Base-by-base conservation (phyloP, 1,139 yeast genomes). In the Blastobotrys apis region DNA sequence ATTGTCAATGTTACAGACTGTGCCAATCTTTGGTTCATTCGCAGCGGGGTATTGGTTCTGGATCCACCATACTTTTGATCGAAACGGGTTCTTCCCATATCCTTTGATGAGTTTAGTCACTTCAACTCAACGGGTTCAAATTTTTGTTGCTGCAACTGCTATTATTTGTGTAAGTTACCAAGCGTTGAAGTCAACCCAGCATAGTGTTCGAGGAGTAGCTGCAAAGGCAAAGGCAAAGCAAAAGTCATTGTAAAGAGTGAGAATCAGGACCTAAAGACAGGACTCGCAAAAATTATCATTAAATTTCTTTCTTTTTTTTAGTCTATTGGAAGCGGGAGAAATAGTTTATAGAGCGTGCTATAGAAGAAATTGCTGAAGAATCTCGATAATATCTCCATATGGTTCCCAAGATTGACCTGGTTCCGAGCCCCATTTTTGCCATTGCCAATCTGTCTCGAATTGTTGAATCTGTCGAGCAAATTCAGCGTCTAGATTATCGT, bases 41-140 rank as follows among this genome's bases (percentile, higher is more conserved):
- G 53, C 60, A 3, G 52, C 44, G 8, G 60, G 50, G n/a, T 64
- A 64, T 56, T 63, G 64, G 62, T 41, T 33, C 35, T 64, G 67
- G 67, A 49, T 58, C 22, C 61, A 60, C 44, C 52, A 51, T 41
- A 53, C 63, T 5, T 51, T 41, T 31, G 26, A 44, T n/a, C 43
- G 45, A 43, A 63, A 64, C 47, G 62, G 64, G n/a, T 57, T 59
- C 48, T 63, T 54, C 44, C 67, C 67, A 10, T 64, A 64, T 44
- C 67, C 67, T 5, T 36, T 39, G 38, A 16, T 39, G 38, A 34
- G 31, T 9, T 15, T 44, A 16, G 39, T 40, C 16, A 23, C 40
- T 16, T 33, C 44, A 9, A 31, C 33, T 1, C 42, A 40, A 20
- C 20, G 47, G 19, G 29, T 33, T 8, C 42, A 32, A 25, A 32